Conservation (phyloP, 768 basidiomycete species). For the Phylloporus scabripes region DNA sequence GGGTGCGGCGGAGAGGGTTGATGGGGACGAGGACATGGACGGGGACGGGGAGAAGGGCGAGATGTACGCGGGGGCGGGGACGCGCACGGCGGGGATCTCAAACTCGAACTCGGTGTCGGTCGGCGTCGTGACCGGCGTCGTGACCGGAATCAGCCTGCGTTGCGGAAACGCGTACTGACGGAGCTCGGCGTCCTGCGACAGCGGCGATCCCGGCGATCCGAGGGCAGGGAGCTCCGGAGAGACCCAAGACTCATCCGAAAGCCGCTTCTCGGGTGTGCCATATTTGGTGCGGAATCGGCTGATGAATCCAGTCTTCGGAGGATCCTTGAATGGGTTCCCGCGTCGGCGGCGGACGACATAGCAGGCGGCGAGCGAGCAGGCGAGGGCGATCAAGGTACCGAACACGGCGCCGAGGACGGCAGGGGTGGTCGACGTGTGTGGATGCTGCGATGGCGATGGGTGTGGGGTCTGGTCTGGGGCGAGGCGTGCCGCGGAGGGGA, state of each 20-base stretch:
- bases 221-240: slow-evolving; percentile 10
- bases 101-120: slow-evolving; percentile 19
- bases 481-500: slow-evolving; percentile 6
- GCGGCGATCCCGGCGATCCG: slow-evolving; percentile 6
- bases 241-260: slow-evolving; percentile 26
- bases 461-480: slow-evolving; percentile 7
- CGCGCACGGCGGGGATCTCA: slow-evolving; percentile 11
- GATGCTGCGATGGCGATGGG: slow-evolving; percentile 2
- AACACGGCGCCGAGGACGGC: slow-evolving; percentile 15
- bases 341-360: slow-evolving; percentile 4
- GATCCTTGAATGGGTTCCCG: neutral
- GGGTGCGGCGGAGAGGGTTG: slow-evolving; percentile 11
- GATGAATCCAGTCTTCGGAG: neutral
- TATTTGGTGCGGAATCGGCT: neutral
- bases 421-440: slow-evolving; percentile 9
- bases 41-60: slow-evolving; percentile 17
- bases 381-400: slow-evolving; percentile 14
- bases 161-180: slow-evolving; percentile 7
- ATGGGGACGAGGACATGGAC: slow-evolving; percentile 6
- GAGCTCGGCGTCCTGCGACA: slow-evolving; percentile 10
- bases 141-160: slow-evolving; percentile 12
- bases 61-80: slow-evolving; percentile 21
- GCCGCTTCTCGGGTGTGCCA: slow-evolving; percentile 12
- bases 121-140: slow-evolving; percentile 18
- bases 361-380: slow-evolving; percentile 1